These are phyloP conservation scores for Ambrosia artemisiifolia DNA, from an alignment of 129 eudicot genomes.

Conservation along the genomic window DNA sequence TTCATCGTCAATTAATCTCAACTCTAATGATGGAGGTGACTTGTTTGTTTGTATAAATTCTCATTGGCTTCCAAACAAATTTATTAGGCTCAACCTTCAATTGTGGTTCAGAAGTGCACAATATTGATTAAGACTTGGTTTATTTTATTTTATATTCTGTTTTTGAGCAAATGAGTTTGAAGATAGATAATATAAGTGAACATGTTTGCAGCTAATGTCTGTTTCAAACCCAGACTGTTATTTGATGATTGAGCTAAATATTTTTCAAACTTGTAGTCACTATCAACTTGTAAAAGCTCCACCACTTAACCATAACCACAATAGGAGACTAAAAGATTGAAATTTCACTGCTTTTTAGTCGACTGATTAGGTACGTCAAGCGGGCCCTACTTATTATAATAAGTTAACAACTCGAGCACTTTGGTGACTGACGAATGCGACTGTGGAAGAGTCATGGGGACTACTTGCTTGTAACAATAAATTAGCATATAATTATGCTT, in stretches of 20 bases:
- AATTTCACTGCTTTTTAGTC: slow-evolving; percentile 14
- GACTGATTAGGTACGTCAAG: slow-evolving; percentile 14
- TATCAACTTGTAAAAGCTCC: slow-evolving; percentile 21
- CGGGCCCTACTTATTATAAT: slow-evolving; percentile 15
- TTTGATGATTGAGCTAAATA: not conserved
- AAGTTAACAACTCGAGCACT: not conserved
- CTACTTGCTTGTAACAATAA: slow-evolving; percentile 3
- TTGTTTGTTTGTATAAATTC: slow-evolving; percentile 23
- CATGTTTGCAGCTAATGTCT: not conserved
- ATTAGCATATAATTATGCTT: slow-evolving; percentile 5
- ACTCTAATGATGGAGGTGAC: slow-evolving; percentile 19
- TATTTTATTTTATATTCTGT: not conserved
- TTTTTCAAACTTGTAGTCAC: not conserved
- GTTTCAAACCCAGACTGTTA: not conserved
- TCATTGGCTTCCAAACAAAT: slow-evolving; percentile 14
- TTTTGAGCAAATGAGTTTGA: not conserved
- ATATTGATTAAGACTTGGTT: slow-evolving; percentile 6
- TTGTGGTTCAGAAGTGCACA: slow-evolving; percentile 8
- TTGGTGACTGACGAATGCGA: slow-evolving; percentile 14
- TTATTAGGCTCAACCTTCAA: slow-evolving; percentile 7
- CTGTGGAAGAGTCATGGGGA: not conserved
- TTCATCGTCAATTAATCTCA: not conserved
- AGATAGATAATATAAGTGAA: not conserved
- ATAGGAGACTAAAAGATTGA: not conserved
- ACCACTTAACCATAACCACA: slow-evolving; percentile 21